phyloP scores from a whole-genome alignment of 2,329 filamentous ascomycete genomes.

The Alternaria ethzedia region DNA sequence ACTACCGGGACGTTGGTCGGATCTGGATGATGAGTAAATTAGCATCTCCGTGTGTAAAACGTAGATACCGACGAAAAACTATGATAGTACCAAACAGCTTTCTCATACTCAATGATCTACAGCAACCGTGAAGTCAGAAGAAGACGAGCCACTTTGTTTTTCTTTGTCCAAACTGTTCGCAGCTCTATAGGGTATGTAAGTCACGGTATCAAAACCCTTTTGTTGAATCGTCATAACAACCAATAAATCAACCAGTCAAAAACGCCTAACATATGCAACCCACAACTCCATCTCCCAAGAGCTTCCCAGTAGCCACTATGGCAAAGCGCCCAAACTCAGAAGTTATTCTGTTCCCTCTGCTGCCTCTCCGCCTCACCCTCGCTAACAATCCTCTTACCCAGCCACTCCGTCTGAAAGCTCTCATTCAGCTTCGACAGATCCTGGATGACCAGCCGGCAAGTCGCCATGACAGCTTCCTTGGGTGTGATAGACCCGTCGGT shows the following conservation, averaged over 20 bases:
- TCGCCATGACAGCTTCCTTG: constrained; percentile 83
- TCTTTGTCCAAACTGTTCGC: not conserved
- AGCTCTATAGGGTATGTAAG: not conserved
- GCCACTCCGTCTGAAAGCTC: constrained; percentile 84
- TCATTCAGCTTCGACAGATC: constrained; percentile 80
- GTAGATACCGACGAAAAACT: not conserved
- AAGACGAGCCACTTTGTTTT: not conserved
- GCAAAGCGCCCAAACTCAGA: constrained; percentile 12
- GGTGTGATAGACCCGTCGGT: constrained; percentile 88
- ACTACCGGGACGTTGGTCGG: constrained; percentile 19
- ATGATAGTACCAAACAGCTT: not conserved
- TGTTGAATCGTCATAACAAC: not conserved
- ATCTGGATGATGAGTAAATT: constrained; percentile 19
- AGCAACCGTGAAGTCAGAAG: not conserved
- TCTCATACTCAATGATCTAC: not conserved
- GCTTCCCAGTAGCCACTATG: not conserved
- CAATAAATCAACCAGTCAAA: not conserved
- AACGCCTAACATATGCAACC: not conserved
- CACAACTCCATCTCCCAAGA: not conserved
- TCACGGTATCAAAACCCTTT: not conserved
- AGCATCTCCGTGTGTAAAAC: not conserved
- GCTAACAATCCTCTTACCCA: constrained; percentile 45
- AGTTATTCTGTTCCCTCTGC: constrained; percentile 40
- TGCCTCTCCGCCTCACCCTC: constrained; percentile 44
- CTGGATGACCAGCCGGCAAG: constrained; percentile 81